phyloP scores from a whole-genome alignment of 73 alveolate genomes.

The Uronychia binucleata region DNA sequence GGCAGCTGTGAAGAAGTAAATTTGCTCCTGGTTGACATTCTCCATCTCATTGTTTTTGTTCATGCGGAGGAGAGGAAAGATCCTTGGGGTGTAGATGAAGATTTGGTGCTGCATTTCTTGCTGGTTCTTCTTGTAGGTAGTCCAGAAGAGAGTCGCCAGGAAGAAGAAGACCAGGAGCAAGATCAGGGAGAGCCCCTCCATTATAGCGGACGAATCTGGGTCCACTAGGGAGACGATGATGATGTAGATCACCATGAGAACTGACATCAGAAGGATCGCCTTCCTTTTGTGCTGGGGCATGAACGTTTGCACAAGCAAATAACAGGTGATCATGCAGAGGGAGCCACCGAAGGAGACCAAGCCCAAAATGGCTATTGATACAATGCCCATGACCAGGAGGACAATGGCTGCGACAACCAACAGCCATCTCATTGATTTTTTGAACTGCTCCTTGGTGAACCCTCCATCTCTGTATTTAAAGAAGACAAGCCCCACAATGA shows the following conservation, averaged over 20 bases:
- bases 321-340: not conserved
- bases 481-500: not conserved
- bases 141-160: not conserved
- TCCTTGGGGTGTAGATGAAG: constrained; percentile 7
- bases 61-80: constrained; percentile 31
- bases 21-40: constrained; percentile 6
- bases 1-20: constrained; percentile 17
- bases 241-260: not conserved
- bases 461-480: constrained; percentile 4
- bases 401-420: not conserved
- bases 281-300: not conserved
- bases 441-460: not conserved
- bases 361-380: not conserved
- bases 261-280: not conserved
- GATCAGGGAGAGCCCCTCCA: not conserved
- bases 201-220: not conserved
- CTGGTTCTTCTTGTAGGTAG: constrained; percentile 1
- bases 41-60: not conserved
- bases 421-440: not conserved
- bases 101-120: not conserved
- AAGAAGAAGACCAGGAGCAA: not conserved
- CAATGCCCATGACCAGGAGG: not conserved
- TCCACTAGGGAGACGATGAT: not conserved
- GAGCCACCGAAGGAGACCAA: not conserved
- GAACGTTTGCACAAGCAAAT: not conserved